Evolutionary conservation across 371 early-diverging fungal genomes (phyloP).

Genomic region (Fennellomyces sp.): DNA sequence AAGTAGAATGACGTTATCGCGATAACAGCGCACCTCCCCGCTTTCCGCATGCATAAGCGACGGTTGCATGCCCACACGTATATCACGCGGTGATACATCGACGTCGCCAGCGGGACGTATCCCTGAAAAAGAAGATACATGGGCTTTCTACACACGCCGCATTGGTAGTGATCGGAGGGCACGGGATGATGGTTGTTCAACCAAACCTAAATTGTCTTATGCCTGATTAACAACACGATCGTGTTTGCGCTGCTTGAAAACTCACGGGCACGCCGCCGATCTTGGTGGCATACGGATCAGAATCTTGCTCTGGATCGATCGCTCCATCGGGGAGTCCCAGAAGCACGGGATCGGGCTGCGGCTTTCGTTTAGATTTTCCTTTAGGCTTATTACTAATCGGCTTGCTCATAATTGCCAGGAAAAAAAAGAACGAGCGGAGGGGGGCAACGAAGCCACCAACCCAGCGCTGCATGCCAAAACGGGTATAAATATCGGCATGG

Average conservation of each 20-base stretch:
- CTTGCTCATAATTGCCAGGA: background rate
- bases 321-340: constrained; percentile 72
- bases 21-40: constrained; percentile 59
- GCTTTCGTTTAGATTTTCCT: constrained; percentile 11
- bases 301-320: constrained; percentile 48
- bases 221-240: too few species aligned
- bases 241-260: too few species aligned
- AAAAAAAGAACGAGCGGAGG: background rate
- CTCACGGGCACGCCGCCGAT: constrained; percentile 75
- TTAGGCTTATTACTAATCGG: background rate
- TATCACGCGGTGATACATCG: constrained; percentile 74
- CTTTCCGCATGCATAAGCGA: constrained; percentile 68
- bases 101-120: constrained; percentile 74
- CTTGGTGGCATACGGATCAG: constrained; percentile 68
- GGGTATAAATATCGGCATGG: constrained; percentile 1
- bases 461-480: background rate
- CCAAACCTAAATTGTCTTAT: constrained; percentile 51
- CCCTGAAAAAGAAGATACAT: constrained; percentile 75
- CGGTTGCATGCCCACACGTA: constrained; percentile 83
- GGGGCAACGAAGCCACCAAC: background rate
- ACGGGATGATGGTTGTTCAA: constrained; percentile 28
- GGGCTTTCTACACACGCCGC: constrained; percentile 46
- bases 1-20: constrained; percentile 3
- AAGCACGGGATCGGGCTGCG: constrained; percentile 29
- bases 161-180: constrained; percentile 20